Conservation (phyloP, 805 yeast species). For the Starmerella bombi region DNA sequence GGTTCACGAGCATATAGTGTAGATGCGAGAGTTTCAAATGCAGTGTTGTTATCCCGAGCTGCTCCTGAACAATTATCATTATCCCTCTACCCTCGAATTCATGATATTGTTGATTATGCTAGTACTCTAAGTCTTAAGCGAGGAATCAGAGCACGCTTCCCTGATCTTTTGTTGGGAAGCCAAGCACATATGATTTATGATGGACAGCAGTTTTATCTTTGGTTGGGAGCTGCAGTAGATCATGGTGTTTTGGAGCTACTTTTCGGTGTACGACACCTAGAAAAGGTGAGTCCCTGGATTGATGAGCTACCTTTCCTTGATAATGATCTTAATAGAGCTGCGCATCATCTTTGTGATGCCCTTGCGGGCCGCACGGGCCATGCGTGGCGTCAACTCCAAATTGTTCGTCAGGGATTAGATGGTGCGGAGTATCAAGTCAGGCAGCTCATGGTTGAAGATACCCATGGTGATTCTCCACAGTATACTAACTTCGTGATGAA, state of each 20-base stretch:
- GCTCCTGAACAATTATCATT: slow-evolving; percentile 45
- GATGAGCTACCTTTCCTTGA: slow-evolving; percentile 58
- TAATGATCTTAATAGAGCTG: slow-evolving; percentile 55
- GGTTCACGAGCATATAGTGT: slow-evolving; percentile 36
- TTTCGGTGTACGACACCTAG: slow-evolving; percentile 40
- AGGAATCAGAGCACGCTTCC: slow-evolving; percentile 11
- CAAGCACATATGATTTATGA: slow-evolving; percentile 69
- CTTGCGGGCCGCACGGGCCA: slow-evolving; percentile 34
- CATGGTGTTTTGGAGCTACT: slow-evolving; percentile 51
- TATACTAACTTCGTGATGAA: slow-evolving; percentile 55
- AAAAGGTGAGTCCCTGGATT: slow-evolving; percentile 36
- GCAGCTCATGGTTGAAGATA: slow-evolving; percentile 62
- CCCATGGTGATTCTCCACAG: slow-evolving; percentile 30
- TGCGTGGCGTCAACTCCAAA: slow-evolving; percentile 38
- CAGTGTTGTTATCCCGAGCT: slow-evolving; percentile 38
- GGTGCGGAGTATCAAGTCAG: slow-evolving; percentile 44
- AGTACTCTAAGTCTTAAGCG: slow-evolving; percentile 13
- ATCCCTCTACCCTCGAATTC: slow-evolving; percentile 67
- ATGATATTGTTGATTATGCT: slow-evolving; percentile 41
- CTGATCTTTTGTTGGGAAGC: slow-evolving; percentile 30
- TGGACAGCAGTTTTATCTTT: slow-evolving; percentile 32
- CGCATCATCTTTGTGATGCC: slow-evolving; percentile 47
- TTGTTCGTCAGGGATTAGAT: slow-evolving; percentile 55
- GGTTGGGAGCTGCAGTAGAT: slow-evolving; percentile 32
- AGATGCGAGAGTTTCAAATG: slow-evolving; percentile 51